phyloP scores from a whole-genome alignment of 148 eudicot genomes.

The Euryodendron excelsum region DNA sequence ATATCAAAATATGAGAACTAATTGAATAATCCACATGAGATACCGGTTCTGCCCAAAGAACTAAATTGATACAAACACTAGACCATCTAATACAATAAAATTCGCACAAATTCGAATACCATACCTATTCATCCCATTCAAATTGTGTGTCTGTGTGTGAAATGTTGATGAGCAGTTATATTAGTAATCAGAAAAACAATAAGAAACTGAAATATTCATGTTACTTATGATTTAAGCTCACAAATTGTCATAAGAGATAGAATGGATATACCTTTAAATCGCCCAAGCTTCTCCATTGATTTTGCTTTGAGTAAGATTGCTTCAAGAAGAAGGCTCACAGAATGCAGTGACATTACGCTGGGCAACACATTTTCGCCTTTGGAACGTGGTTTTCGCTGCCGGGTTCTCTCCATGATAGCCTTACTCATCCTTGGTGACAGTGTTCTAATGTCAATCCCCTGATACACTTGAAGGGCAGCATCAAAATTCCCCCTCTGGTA shows the following conservation, averaged over 20 bases:
- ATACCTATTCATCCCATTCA: no score
- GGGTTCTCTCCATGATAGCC: conserved; percentile 65
- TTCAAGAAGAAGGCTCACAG: conserved; percentile 88
- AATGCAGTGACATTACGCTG: conserved; percentile 87
- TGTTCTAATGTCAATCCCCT: conserved; percentile 76
- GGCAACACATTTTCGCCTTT: conserved; percentile 44
- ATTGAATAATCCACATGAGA: not conserved
- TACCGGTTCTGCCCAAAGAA: no score
- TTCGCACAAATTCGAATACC: not conserved
- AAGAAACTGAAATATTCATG: no score
- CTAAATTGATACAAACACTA: no score
- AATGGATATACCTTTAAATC: conserved; percentile 53
- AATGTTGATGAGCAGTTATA: no score
- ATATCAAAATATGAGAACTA: conserved; percentile 2
- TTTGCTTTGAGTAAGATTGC: conserved; percentile 84
- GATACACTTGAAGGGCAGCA: conserved; percentile 89
- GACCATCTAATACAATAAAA: not conserved
- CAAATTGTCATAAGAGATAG: not conserved
- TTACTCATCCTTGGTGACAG: conserved; percentile 60
- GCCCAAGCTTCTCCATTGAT: conserved; percentile 66
- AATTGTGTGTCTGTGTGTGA: no score
- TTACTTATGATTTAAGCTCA: no score
- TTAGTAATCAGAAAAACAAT: no score
- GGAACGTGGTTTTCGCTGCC: conserved; percentile 44
- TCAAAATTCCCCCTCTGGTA: conserved; percentile 86